Evolutionary conservation across 2,329 filamentous ascomycete species (phyloP).

Genomic region (Penicillium psychrosexuale): DNA sequence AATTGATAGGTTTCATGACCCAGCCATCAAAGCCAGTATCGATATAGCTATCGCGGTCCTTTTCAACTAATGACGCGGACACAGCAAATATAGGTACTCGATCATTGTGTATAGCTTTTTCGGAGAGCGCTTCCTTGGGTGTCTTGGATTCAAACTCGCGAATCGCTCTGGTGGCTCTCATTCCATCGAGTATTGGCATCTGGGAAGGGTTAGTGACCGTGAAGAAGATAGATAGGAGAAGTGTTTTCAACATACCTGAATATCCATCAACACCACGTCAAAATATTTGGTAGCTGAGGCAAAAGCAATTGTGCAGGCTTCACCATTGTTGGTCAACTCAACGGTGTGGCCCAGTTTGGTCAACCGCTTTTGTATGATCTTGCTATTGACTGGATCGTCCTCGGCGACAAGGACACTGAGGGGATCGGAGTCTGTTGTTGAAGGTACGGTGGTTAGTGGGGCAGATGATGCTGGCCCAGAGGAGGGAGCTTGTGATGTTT

Average conservation of each 20-base stretch:
- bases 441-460: conserved; percentile 8
- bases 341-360: conserved; percentile 73
- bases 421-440: not conserved
- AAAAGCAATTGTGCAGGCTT: conserved; percentile 75
- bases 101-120: conserved; percentile 58
- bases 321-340: conserved; percentile 72
- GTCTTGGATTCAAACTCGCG: conserved; percentile 64
- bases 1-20: conserved; percentile 87
- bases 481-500: not conserved
- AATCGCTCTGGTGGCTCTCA: conserved; percentile 80
- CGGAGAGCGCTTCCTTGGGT: conserved; percentile 51
- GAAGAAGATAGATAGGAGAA: not conserved
- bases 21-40: conserved; percentile 82
- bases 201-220: conserved; percentile 34
- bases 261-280: conserved; percentile 87
- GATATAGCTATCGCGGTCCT: conserved; percentile 65
- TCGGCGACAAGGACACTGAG: conserved; percentile 70
- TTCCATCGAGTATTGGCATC: conserved; percentile 97
- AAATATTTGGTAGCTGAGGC: conserved; percentile 61
- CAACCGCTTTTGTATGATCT: conserved; percentile 74
- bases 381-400: conserved; percentile 85
- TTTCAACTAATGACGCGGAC: conserved; percentile 76
- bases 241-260: conserved; percentile 64
- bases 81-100: conserved; percentile 83
- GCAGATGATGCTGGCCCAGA: not conserved